phyloP scores from a whole-genome alignment of 2,329 filamentous ascomycete genomes.

The Beauveria rudraprayagi region DNA sequence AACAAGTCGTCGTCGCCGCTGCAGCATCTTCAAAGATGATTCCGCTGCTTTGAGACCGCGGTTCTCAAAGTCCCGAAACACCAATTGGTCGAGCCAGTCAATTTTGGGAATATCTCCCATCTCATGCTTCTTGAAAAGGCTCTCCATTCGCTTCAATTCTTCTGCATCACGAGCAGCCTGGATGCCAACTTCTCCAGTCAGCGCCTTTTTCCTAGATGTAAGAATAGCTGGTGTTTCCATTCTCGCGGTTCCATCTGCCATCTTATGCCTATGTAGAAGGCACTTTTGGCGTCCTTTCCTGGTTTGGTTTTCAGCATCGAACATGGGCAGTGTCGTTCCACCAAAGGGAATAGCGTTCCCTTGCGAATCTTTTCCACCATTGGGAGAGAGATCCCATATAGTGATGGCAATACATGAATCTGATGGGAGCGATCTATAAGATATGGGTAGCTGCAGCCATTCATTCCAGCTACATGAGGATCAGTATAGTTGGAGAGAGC shows the following conservation, averaged over 20 bases:
- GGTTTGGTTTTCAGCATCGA: constrained; percentile 84
- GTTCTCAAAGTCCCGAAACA: constrained; percentile 85
- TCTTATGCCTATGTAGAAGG: constrained; percentile 69
- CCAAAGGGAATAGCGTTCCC: constrained; percentile 85
- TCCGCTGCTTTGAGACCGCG: constrained; percentile 57
- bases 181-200: constrained; percentile 40
- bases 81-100: constrained; percentile 91
- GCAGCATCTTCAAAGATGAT: constrained; percentile 51
- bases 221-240: constrained; percentile 67
- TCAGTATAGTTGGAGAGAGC: background rate
- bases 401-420: constrained; percentile 86
- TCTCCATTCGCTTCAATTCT: constrained; percentile 83
- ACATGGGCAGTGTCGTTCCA: constrained; percentile 85
- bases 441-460: constrained; percentile 83
- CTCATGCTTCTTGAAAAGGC: constrained; percentile 92
- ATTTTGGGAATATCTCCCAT: constrained; percentile 92
- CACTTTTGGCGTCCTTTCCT: constrained; percentile 92
- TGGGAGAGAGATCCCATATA: constrained; percentile 86
- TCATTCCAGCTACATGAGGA: constrained; percentile 70
- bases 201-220: constrained; percentile 45
- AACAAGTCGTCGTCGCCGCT: constrained; percentile 34
- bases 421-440: constrained; percentile 72
- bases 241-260: constrained; percentile 76
- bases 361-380: constrained; percentile 59
- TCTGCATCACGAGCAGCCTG: constrained; percentile 62